phyloP scores from a whole-genome alignment of 495 filamentous ascomycete species.

The Daldinia decipiens region DNA sequence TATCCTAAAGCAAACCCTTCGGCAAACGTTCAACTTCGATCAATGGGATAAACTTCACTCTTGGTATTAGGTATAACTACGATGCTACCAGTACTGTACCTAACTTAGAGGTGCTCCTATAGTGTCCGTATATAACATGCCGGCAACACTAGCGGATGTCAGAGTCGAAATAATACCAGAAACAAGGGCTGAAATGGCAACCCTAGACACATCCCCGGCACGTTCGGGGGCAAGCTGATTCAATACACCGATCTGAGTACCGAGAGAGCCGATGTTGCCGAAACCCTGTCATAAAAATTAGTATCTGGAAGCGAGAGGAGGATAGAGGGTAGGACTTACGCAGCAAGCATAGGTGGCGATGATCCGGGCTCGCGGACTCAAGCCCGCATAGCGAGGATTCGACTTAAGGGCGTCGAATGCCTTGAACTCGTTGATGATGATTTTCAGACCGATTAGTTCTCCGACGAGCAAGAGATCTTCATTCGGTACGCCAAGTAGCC shows the following conservation, averaged over 20 bases:
- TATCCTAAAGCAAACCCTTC: too few relatives aligned
- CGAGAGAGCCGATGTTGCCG: slow-evolving; percentile 82
- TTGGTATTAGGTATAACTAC: background rate
- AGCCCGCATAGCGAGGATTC: slow-evolving; percentile 56
- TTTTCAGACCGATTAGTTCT: slow-evolving; percentile 82
- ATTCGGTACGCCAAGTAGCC: slow-evolving; percentile 84
- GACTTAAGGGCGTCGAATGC: slow-evolving; percentile 67
- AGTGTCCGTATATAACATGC: slow-evolving; percentile 58
- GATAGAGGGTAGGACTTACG: slow-evolving; percentile 52
- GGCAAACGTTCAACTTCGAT: too few relatives aligned
- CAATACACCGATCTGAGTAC: slow-evolving; percentile 87
- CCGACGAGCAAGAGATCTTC: slow-evolving; percentile 77
- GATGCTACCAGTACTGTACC: background rate
- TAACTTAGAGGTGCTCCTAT: slow-evolving; percentile 24
- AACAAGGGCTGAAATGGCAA: slow-evolving; percentile 81
- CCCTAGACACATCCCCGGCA: slow-evolving; percentile 75
- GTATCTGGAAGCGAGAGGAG: slow-evolving; percentile 41
- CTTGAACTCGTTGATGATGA: slow-evolving; percentile 79
- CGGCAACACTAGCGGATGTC: slow-evolving; percentile 83
- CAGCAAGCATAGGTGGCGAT: slow-evolving; percentile 79
- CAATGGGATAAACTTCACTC: background rate
- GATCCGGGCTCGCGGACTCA: slow-evolving; percentile 75
- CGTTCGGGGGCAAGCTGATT: slow-evolving; percentile 80
- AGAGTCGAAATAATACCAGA: slow-evolving; percentile 82
- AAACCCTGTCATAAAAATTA: slow-evolving; percentile 63